Conservation (phyloP, 2,329 filamentous ascomycete species). For the Fusarium oligoseptatum region DNA sequence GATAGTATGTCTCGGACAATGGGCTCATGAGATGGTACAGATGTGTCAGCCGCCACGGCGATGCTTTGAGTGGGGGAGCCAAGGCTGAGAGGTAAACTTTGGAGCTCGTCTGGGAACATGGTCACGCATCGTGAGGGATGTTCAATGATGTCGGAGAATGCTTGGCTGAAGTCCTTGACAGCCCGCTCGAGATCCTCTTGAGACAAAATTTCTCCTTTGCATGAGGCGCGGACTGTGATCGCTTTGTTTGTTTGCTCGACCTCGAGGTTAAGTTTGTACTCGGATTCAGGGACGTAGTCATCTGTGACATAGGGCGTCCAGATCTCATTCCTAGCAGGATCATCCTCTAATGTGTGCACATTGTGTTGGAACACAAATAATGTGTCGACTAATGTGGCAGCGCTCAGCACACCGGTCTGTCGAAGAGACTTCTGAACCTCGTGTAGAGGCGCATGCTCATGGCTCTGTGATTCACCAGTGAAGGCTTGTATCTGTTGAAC, state of each 20-base stretch:
- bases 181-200: background rate
- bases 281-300: constrained; percentile 3
- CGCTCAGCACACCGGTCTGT: background rate
- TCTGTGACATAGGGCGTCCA: constrained; percentile 1
- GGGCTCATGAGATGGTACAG: background rate
- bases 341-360: background rate
- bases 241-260: constrained; percentile 1
- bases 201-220: constrained; percentile 1
- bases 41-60: background rate
- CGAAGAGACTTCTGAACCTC: constrained; percentile 4
- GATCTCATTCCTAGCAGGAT: background rate
- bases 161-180: background rate
- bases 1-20: background rate
- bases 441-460: background rate
- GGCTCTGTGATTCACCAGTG: background rate
- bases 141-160: background rate
- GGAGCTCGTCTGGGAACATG: background rate
- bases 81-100: constrained; percentile 4
- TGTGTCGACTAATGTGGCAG: background rate
- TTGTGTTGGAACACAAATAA: background rate
- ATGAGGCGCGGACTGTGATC: background rate
- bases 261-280: constrained; percentile 3
- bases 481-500: constrained; percentile 3
- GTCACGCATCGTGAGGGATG: background rate
- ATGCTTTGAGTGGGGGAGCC: background rate